Conservation (phyloP, 148 eudicot genomes). For the Vaccinium myrtillus region DNA sequence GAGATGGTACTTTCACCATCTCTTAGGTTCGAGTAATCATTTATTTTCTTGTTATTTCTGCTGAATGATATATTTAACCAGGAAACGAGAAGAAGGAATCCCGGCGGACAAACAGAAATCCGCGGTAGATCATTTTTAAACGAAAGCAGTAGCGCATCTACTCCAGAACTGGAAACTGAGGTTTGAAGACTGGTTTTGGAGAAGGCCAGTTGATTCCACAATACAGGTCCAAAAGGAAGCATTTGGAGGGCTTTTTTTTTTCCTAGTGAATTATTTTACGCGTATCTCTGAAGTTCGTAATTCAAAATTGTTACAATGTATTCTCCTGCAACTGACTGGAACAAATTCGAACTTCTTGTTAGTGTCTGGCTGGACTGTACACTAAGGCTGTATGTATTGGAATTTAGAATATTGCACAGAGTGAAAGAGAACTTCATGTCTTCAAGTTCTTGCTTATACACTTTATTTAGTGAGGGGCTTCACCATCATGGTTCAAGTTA, state of each 20-base stretch:
- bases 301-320: background rate
- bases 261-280: background rate
- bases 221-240: background rate
- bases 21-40: background rate
- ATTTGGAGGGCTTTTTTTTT: background rate
- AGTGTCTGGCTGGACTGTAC: background rate
- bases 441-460: no score
- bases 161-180: background rate
- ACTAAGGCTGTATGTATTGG: background rate
- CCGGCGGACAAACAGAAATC: background rate
- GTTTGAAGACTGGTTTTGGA: background rate
- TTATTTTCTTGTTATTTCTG: background rate
- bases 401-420: background rate
- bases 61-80: background rate
- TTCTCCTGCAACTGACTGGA: background rate
- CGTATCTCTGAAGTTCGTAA: background rate
- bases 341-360: background rate
- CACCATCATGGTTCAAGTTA: no score
- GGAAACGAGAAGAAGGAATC: slow-evolving; percentile 15
- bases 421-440: background rate
- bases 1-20: background rate
- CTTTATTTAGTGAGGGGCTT: no score
- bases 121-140: background rate
- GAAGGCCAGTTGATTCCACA: background rate
- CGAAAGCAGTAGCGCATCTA: slow-evolving; percentile 4